Evolutionary conservation across 176 grass and related monocot species (phyloP).

Genomic region (Neostapfia colusana): DNA sequence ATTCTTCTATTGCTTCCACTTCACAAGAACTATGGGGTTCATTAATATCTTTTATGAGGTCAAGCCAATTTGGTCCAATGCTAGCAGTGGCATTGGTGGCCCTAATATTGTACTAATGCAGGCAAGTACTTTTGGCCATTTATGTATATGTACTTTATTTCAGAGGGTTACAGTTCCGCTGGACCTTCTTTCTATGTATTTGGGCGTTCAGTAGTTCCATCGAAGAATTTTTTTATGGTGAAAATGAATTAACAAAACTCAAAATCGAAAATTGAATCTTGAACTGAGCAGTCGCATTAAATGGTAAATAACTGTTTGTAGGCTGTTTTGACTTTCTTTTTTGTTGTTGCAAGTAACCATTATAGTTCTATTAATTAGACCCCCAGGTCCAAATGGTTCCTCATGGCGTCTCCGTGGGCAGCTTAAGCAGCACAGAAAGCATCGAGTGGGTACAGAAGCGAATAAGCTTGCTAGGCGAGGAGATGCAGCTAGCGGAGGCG

Average conservation of each 20-base stretch:
- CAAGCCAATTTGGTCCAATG: constrained; percentile 51
- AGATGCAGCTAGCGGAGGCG: constrained; percentile 61
- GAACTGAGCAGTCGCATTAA: not conserved
- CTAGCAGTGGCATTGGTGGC: constrained; percentile 53
- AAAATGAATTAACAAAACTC: not conserved
- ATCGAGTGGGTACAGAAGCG: constrained; percentile 66
- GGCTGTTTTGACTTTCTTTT: constrained; percentile 9
- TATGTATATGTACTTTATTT: not conserved
- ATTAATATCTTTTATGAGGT: constrained; percentile 52
- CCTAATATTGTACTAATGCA: constrained; percentile 77
- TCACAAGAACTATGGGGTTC: constrained; percentile 59
- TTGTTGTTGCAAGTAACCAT: constrained; percentile 59
- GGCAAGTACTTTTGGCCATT: constrained; percentile 47
- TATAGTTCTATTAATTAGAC: constrained; percentile 69
- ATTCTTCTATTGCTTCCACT: constrained; percentile 33
- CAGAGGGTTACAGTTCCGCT: not conserved
- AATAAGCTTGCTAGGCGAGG: constrained; percentile 68
- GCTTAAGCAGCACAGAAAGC: constrained; percentile 47
- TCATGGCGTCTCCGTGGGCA: constrained; percentile 37
- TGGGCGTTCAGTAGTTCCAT: too few relatives aligned
- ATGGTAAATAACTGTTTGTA: not conserved
- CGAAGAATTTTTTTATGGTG: too few relatives aligned
- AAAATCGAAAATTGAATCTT: not conserved
- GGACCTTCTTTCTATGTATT: not conserved
- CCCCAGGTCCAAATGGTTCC: constrained; percentile 65